Evolutionary conservation across 2,329 filamentous ascomycete species (phyloP), one percentile per base, ranked within the genome.

Genomic region (Beauveria brongniartii): DNA sequence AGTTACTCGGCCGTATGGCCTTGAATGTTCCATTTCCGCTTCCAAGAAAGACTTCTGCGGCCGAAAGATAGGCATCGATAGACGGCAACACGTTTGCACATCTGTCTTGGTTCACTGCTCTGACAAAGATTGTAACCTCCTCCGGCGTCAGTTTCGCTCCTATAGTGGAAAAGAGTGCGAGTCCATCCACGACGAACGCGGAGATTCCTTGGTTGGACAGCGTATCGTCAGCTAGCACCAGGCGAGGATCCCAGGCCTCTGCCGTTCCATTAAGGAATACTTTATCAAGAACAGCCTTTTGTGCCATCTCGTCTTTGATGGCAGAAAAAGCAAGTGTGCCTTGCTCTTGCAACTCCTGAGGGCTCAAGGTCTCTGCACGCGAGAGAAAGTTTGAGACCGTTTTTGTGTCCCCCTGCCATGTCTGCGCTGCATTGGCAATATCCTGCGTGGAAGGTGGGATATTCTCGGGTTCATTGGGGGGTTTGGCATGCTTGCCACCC

Each of bases 231-330:
- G 64, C 64, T 4, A 55, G 26, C 6, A 37, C 48, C 28, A 65
- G 60, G 10, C 24, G 14, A 18, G 48, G 34, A 43, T 61, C 28
- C 28, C 30, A 30, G 2, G 14, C 5, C n/a, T 34, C 50, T 5
- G 28, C 50, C n/a, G n/a, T 40, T 22, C 50, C 61, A 9, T 48
- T 22, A 48, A 43, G 37, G 34, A 43, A 14, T 18, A 52, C 43
- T 16, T 46, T 37, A 18, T 65, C 64, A 10, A 65, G 60, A 24
- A 64, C 62, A 9, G 61, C 63, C 59, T 65, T 65, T 18, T 65
- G 63, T 7, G 10, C 55, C 12, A 64, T 61, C 53, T 65, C 63
- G 55, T 65, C 62, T 24, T 61, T 58, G 9, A 63, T 63, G 24
- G 64, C 64, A n/a, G 28, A 40, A 7, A 64, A 50, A 3, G 64